Evolutionary conservation across 306 rosid species (phyloP), one percentile per base, ranked within the genome.

Genomic region (Fragaria nilgerrensis): DNA sequence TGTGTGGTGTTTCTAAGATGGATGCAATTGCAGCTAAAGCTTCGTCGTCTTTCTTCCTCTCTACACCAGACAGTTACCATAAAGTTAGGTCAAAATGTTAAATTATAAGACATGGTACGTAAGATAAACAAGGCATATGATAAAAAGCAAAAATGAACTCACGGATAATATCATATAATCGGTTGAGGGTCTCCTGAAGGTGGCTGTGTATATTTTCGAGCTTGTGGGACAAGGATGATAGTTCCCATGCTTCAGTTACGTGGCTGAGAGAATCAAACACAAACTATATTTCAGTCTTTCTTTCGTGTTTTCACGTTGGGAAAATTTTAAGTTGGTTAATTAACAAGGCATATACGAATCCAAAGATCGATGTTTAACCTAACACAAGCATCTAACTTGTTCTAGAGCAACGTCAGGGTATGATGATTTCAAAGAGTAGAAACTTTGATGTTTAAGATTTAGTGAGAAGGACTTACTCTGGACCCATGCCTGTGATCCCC

Each of bases 211-310:
- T 80, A 72, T 36, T 85, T 49, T 82, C 84, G 5, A 90, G 84
- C 86, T 86, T 90, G 68, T 90, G 90, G 2, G 88, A 82, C 91
- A 89, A 82, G 49, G 90, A 89, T 0, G 96, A 83, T 45, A 90
- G 82, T 70, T 94, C 97, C 96, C 98, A 94, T 10, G 88, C 41
- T 70, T 91, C 95, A n/a, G 87, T 64, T 50, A 77, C 9, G 15
- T 78, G 75, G 83, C 97, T 90, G 73, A 76, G 47, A 73, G 36
- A 67, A 77, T 37, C 66, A 70, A 70, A 23, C 14, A 36, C 44
- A 64, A 65, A 36, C 20, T 34, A 17, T 27, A 65, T 17, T 17
- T 32, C 44, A 23, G 13, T 64, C 11, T 16, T 5, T 64, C n/a
- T 13, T 62, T 62, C 4, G 69, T 32, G 9, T 36, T 29, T 15